Evolutionary conservation across 2,329 filamentous ascomycete species (phyloP).

Genomic region (Fusarium heterosporum): DNA sequence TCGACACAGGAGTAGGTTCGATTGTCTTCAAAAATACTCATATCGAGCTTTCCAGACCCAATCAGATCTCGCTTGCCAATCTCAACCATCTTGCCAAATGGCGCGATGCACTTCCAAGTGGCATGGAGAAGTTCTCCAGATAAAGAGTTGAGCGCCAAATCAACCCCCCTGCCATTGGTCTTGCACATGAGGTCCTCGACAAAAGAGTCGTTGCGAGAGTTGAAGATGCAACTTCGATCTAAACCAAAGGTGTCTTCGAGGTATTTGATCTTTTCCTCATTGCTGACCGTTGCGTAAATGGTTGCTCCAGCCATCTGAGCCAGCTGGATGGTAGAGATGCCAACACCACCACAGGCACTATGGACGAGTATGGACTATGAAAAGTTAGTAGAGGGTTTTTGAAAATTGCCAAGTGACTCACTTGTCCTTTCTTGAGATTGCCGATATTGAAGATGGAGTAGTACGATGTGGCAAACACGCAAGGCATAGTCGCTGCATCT

Average conservation of each 20-base stretch:
- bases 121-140: constrained; percentile 10
- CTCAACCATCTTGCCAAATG: constrained; percentile 8
- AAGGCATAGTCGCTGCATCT: constrained; percentile 9
- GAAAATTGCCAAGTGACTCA: accelerated
- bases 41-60: constrained; percentile 5
- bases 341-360: constrained; percentile 1
- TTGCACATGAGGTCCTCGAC: background rate
- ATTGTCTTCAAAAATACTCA: constrained; percentile 3
- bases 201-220: constrained; percentile 7
- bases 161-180: background rate
- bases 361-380: background rate
- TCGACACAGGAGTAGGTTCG: constrained; percentile 7
- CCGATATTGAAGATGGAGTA: constrained; percentile 9
- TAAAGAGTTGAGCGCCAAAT: background rate
- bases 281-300: constrained; percentile 5
- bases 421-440: constrained; percentile 9
- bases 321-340: constrained; percentile 6
- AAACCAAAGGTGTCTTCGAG: background rate
- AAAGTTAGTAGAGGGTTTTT: background rate
- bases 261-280: constrained; percentile 1
- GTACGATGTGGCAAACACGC: constrained; percentile 1
- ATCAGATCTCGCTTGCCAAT: constrained; percentile 11
- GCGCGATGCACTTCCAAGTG: constrained; percentile 9
- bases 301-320: constrained; percentile 1
- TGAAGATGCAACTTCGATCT: background rate